Conservation (phyloP, 2,329 filamentous ascomycete genomes). For the Phaeophleospora eucalypticola region DNA sequence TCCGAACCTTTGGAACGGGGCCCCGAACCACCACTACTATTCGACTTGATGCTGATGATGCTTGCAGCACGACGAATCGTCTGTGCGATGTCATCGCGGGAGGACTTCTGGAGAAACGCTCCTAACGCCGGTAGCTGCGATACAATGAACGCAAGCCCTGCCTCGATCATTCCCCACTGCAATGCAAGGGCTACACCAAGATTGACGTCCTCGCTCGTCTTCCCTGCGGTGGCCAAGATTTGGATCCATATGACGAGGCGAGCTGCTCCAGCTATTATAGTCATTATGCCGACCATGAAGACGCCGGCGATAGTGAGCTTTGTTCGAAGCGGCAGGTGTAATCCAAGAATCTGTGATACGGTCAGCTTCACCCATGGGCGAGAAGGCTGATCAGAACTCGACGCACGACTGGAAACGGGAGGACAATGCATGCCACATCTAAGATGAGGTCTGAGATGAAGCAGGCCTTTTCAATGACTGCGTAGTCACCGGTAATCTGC, state of each 20-base stretch:
- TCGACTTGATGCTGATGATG: slow-evolving; percentile 1
- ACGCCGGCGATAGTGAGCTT: neutral
- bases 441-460: neutral
- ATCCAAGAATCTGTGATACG: neutral
- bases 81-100: neutral
- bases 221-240: neutral
- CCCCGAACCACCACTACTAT: neutral
- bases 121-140: neutral
- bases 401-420: neutral
- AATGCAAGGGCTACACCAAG: neutral
- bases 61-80: neutral
- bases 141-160: neutral
- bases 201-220: neutral
- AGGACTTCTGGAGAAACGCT: neutral
- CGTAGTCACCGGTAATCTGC: neutral
- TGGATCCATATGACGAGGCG: slow-evolving; percentile 1
- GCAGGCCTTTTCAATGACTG: neutral
- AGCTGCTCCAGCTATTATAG: neutral
- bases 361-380: neutral
- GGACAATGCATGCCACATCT: neutral
- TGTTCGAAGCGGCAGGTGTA: neutral
- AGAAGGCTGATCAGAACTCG: neutral
- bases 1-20: too few relatives aligned
- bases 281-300: neutral
- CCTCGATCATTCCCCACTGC: slow-evolving; percentile 1